A percentile compares a stretch with the other conserved stretches of the same genome.
phyloP scores from a whole-genome alignment of 495 filamentous ascomycete species.

The Neurospora tetrasperma region DNA sequence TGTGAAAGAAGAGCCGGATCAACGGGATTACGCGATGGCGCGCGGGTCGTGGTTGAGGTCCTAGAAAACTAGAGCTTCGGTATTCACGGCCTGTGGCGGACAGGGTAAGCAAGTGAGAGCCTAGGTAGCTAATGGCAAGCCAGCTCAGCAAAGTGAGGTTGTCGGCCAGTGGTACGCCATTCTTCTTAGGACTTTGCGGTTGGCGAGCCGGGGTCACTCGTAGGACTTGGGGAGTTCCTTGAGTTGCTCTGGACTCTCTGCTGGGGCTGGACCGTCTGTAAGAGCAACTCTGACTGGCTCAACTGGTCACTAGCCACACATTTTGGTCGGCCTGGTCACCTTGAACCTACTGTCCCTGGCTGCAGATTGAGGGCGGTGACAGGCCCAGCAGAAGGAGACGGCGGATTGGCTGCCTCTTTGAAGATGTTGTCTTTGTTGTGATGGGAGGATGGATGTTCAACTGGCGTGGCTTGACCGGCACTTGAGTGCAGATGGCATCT shows the following conservation, averaged over 20 bases:
- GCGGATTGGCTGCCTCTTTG: neutral
- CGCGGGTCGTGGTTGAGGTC: neutral
- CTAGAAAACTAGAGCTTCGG: neutral
- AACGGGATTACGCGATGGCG: neutral
- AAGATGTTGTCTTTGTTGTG: neutral
- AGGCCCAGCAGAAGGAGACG: neutral
- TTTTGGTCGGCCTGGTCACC: neutral
- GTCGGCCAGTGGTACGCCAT: neutral
- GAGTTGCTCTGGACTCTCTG: neutral
- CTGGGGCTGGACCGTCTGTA: neutral
- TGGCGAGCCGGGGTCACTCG: neutral
- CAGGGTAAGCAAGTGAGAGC: neutral
- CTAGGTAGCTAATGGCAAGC: neutral
- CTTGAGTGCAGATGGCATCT: neutral
- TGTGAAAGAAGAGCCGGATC: neutral
- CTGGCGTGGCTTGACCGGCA: neutral
- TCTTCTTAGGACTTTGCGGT: neutral
- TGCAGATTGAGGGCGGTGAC: neutral
- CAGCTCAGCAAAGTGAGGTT: neutral
- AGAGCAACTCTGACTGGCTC: neutral
- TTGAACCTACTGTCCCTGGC: neutral
- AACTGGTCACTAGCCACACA: neutral
- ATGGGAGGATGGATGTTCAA: neutral
- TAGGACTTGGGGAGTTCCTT: neutral
- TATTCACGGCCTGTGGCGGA: neutral